These are phyloP conservation scores for Daedalea quercina DNA, from an alignment of 768 basidiomycete species.

Conservation along the genomic window DNA sequence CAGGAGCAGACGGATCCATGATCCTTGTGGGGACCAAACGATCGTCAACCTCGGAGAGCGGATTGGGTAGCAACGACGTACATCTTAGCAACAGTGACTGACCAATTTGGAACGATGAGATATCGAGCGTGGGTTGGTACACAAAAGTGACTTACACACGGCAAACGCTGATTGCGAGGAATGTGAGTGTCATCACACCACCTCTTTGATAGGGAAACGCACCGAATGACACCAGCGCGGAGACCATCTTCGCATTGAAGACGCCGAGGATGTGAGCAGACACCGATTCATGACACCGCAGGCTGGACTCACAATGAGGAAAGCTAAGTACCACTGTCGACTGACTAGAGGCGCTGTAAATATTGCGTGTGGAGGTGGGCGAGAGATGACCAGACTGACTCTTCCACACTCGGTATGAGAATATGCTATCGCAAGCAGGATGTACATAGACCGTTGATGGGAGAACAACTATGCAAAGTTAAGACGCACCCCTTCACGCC, in stretches of 20 bases:
- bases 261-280: too few relatives aligned
- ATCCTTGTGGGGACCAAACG: neutral
- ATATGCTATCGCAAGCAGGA: constrained; percentile 11
- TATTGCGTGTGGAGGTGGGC: neutral
- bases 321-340: constrained; percentile 7
- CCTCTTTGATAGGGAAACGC: neutral
- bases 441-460: neutral
- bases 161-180: neutral
- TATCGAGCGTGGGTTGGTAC: too few relatives aligned
- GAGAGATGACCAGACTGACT: neutral
- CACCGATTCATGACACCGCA: too few relatives aligned
- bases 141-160: neutral
- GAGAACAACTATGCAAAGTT: too few relatives aligned
- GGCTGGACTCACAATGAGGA: constrained; percentile 16
- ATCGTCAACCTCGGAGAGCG: too few relatives aligned
- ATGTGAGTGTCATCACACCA: neutral
- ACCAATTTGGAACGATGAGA: neutral
- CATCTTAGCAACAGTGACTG: neutral
- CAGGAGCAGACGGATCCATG: neutral
- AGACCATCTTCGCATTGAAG: neutral
- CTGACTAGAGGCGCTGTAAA: neutral
- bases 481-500: constrained; percentile 16
- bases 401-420: constrained; percentile 19
- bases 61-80: too few relatives aligned
- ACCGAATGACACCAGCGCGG: neutral